phyloP scores from a whole-genome alignment of 768 basidiomycete species.

The Pleurotus pulmonarius region DNA sequence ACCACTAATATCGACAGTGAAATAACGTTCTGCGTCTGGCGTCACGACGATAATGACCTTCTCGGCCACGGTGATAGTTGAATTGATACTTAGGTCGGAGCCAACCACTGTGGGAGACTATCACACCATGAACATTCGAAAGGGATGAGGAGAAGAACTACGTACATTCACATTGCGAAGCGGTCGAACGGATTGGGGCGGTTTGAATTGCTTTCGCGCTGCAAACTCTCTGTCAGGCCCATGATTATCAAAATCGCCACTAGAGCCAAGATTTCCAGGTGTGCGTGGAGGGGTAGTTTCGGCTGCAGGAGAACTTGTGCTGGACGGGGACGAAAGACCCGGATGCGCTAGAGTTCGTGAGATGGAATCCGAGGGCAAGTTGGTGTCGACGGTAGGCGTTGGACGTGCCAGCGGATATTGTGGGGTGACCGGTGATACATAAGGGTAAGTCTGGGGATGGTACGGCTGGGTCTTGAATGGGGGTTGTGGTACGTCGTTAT shows the following conservation, averaged over 20 bases:
- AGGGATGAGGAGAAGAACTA: slow-evolving; percentile 18
- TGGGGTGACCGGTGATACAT: slow-evolving; percentile 14
- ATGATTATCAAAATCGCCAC: slow-evolving; percentile 25
- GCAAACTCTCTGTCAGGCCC: slow-evolving; percentile 14
- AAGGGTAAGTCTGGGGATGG: slow-evolving; percentile 20
- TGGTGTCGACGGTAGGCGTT: slow-evolving; percentile 25
- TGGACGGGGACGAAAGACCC: slow-evolving; percentile 67
- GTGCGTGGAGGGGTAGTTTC: slow-evolving; percentile 71
- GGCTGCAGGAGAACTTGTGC: slow-evolving; percentile 55
- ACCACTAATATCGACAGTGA: slow-evolving; percentile 66
- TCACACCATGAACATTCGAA: slow-evolving; percentile 8
- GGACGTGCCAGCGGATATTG: not conserved
- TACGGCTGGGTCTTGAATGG: slow-evolving; percentile 6
- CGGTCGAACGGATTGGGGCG: not conserved
- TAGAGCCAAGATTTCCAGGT: slow-evolving; percentile 46
- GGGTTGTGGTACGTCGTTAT: not conserved
- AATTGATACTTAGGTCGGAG: slow-evolving; percentile 27
- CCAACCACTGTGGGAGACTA: slow-evolving; percentile 39
- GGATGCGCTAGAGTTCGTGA: slow-evolving; percentile 38
- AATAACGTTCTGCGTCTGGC: slow-evolving; percentile 71
- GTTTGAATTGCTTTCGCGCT: slow-evolving; percentile 2
- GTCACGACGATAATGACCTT: slow-evolving; percentile 65
- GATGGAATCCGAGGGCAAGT: slow-evolving; percentile 25
- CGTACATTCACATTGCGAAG: slow-evolving; percentile 27
- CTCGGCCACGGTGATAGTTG: slow-evolving; percentile 28